Evolutionary conservation across 2,329 filamentous ascomycete species (phyloP).

Genomic region (Neonectria faginata): DNA sequence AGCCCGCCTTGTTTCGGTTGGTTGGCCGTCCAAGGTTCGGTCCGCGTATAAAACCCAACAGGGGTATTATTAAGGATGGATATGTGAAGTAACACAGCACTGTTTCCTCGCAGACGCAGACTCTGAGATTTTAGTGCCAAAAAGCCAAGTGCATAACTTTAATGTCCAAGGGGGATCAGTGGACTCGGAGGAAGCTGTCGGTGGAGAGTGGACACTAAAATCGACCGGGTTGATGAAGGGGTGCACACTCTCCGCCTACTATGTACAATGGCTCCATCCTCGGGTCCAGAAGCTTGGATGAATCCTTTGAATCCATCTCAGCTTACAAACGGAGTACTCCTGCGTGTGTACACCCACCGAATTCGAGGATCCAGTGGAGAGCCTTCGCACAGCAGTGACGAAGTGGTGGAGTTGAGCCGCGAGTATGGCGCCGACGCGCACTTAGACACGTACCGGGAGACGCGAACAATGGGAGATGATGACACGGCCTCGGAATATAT

Average conservation of each 20-base stretch:
- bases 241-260: background rate
- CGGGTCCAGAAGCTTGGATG: background rate
- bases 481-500: constrained; percentile 15
- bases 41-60: background rate
- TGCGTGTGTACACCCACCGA: background rate
- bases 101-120: background rate
- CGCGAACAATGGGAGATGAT: constrained; percentile 7
- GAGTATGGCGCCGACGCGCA: constrained; percentile 21
- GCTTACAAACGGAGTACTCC: background rate
- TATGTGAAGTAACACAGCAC: background rate
- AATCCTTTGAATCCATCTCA: constrained; percentile 5
- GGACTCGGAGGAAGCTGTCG: constrained; percentile 7
- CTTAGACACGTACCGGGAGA: constrained; percentile 19
- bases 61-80: background rate
- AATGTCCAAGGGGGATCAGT: constrained; percentile 23
- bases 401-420: constrained; percentile 28
- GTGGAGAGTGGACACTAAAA: constrained; percentile 24
- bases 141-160: constrained; percentile 30
- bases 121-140: constrained; percentile 10
- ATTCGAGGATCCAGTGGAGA: constrained; percentile 7
- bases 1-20: constrained; percentile 15
- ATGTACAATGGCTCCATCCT: constrained; percentile 9
- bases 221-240: constrained; percentile 8
- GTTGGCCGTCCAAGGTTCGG: background rate
- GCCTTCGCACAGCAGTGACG: constrained; percentile 8